A percentile compares a stretch with the other conserved stretches of the same genome.
Evolutionary conservation across 106 monocot species (phyloP).

Genomic region (Dendrobium catenatum): DNA sequence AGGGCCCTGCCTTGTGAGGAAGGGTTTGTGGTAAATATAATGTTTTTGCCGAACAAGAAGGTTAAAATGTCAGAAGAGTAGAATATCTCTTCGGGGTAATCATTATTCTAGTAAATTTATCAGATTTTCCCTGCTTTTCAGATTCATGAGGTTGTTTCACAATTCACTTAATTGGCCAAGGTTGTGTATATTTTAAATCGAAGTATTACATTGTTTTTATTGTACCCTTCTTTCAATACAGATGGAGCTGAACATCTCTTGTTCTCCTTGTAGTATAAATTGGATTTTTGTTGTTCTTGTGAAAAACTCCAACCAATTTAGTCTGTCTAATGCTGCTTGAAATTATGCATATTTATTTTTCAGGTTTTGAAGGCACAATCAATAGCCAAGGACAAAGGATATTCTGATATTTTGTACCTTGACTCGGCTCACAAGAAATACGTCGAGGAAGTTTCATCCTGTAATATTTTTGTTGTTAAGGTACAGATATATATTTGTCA

Average conservation of each 20-base stretch:
- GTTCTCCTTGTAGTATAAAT: not conserved
- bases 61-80: too few relatives aligned
- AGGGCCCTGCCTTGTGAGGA: too few relatives aligned
- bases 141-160: too few relatives aligned
- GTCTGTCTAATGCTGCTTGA: not conserved
- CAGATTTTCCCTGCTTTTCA: too few relatives aligned
- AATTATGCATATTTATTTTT: not conserved
- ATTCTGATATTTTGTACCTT: conserved; percentile 87
- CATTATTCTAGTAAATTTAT: too few relatives aligned
- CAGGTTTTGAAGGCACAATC: conserved; percentile 78
- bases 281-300: not conserved
- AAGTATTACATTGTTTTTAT: too few relatives aligned
- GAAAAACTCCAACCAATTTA: not conserved
- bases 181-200: too few relatives aligned
- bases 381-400: conserved; percentile 75
- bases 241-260: not conserved
- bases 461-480: conserved; percentile 93
- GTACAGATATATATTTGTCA: conserved; percentile 9
- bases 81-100: too few relatives aligned
- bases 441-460: conserved; percentile 85
- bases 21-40: too few relatives aligned
- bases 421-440: conserved; percentile 75
- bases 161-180: too few relatives aligned
- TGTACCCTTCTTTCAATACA: too few relatives aligned
- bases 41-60: too few relatives aligned